Evolutionary conservation across 2,329 filamentous ascomycete species (phyloP).

Genomic region (Nannizziopsis arthrosporioides): DNA sequence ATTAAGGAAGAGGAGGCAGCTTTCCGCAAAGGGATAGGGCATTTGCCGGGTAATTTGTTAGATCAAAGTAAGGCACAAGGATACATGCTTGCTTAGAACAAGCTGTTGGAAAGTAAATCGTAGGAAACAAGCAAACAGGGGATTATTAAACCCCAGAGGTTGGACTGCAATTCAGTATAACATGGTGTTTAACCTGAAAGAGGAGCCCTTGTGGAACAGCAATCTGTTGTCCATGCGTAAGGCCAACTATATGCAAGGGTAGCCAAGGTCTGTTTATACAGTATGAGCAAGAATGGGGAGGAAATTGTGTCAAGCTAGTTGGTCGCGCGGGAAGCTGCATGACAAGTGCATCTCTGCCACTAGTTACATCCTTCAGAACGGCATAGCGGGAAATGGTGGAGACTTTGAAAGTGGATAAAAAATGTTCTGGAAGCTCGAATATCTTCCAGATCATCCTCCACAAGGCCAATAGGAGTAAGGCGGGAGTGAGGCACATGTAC

Average conservation of each 20-base stretch:
- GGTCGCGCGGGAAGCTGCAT: conserved; percentile 16
- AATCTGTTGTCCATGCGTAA: conserved; percentile 20
- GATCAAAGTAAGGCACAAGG: conserved; percentile 18
- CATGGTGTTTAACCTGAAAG: conserved; percentile 18
- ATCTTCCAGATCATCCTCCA: conserved; percentile 8
- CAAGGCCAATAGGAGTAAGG: conserved; percentile 6
- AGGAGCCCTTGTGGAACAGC: conserved; percentile 23
- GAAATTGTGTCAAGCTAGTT: conserved; percentile 18
- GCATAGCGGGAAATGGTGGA: conserved; percentile 9
- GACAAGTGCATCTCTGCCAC: conserved; percentile 11
- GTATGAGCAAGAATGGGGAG: conserved; percentile 14
- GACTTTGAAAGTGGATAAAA: conserved; percentile 7
- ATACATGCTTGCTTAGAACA: conserved; percentile 21
- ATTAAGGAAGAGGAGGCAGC: conserved; percentile 15
- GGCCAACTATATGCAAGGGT: conserved; percentile 23
- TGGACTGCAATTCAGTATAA: conserved; percentile 9
- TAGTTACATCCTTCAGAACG: conserved; percentile 14
- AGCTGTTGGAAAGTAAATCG: conserved; percentile 16
- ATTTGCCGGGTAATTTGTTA: conserved; percentile 8
- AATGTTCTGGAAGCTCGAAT: conserved; percentile 14
- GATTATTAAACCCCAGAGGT: conserved; percentile 6
- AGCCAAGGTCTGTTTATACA: conserved; percentile 24
- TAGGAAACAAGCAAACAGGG: conserved; percentile 19
- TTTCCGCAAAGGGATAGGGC: conserved; percentile 12
- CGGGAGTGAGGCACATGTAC: conserved; percentile 1